Conservation (phyloP, 768 basidiomycete genomes). For the Lactarius trivialis region DNA sequence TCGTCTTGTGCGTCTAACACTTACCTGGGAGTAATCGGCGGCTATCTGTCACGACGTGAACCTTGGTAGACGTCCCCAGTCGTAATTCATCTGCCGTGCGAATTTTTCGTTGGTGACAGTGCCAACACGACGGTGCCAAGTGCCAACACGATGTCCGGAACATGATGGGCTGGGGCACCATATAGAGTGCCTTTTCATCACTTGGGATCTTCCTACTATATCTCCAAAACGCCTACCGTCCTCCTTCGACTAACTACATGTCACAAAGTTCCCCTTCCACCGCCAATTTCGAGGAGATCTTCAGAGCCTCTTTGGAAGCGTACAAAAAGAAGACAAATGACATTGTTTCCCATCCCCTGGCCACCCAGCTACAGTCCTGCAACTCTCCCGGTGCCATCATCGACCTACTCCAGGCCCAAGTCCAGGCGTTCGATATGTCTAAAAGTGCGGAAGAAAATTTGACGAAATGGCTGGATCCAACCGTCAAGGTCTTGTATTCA, state of each 20-base stretch:
- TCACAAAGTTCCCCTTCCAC: not conserved
- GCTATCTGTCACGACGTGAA: not conserved
- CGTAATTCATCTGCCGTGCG: not conserved
- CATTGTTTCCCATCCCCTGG: not conserved
- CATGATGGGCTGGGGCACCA: not conserved
- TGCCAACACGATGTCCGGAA: not conserved
- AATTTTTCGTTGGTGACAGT: not conserved
- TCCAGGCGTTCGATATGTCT: not conserved
- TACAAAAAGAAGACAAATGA: not conserved
- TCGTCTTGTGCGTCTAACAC: not conserved
- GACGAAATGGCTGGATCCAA: not conserved
- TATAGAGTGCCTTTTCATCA: not conserved
- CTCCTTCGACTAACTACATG: not conserved
- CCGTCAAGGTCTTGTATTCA: not conserved
- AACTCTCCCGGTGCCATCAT: not conserved
- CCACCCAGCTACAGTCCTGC: not conserved
- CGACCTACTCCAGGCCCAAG: not conserved
- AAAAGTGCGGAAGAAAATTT: not conserved
- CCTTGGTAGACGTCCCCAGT: not conserved
- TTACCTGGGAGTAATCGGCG: not conserved
- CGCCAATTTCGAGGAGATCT: not conserved
- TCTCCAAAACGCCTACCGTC: not conserved
- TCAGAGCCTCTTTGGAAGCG: not conserved
- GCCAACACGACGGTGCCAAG: not conserved
- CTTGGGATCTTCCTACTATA: not conserved